Evolutionary conservation across 352 stramenopile species (phyloP).

Genomic region (Pythium myriotylum): DNA sequence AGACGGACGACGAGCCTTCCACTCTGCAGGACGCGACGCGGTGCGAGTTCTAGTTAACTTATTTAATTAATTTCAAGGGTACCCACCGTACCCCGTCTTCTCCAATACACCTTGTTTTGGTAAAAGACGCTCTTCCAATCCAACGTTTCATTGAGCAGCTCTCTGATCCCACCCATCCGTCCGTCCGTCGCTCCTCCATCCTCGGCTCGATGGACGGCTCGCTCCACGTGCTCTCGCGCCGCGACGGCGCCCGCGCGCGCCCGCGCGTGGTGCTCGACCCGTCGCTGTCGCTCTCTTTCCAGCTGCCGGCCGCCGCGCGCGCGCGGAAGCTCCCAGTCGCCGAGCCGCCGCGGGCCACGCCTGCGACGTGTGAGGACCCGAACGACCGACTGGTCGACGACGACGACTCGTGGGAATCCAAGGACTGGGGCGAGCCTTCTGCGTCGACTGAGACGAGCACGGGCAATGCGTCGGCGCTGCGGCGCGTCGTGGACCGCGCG

Average conservation of each 20-base stretch:
- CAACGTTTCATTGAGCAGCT: constrained; percentile 29
- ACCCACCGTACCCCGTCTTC: constrained; percentile 1
- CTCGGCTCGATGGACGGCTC: constrained; percentile 15
- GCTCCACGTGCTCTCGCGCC: constrained; percentile 28
- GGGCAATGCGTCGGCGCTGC: neutral
- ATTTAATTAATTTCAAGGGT: constrained; percentile 9
- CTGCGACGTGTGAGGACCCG: neutral
- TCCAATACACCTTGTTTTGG: neutral
- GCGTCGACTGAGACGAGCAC: neutral
- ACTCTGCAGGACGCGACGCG: constrained; percentile 40
- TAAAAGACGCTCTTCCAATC: constrained; percentile 10
- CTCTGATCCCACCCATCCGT: constrained; percentile 16
- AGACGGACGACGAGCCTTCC: constrained; percentile 30
- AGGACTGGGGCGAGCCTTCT: constrained; percentile 9
- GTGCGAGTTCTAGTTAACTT: constrained; percentile 51
- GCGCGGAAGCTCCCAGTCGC: neutral
- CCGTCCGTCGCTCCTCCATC: neutral
- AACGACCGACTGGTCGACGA: constrained; percentile 1
- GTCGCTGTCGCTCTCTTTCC: constrained; percentile 29
- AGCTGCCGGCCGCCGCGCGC: constrained; percentile 15
- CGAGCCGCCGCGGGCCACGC: neutral
- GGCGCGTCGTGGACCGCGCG: constrained; percentile 17
- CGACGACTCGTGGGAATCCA: constrained; percentile 25
- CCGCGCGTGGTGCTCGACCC: constrained; percentile 24
- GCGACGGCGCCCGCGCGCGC: constrained; percentile 2